Percentiles rank a stretch among this genome's conserved stretches.
phyloP scores from a whole-genome alignment of 1,284 basidiomycete species.

The Athelia sp. region DNA sequence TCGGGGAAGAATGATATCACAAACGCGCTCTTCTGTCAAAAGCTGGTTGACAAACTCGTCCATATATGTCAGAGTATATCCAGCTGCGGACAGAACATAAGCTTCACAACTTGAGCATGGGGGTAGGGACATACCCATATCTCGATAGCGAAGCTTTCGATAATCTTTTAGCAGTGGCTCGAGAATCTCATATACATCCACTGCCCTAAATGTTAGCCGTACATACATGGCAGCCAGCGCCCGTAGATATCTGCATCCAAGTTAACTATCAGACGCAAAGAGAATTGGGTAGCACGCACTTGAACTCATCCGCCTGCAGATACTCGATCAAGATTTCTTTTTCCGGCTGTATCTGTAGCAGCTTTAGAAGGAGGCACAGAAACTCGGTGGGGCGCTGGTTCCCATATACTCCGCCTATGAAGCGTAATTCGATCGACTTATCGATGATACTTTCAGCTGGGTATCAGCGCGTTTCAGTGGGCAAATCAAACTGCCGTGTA shows the following conservation, averaged over 20 bases:
- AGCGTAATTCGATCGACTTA: slow-evolving; percentile 78
- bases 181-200: slow-evolving; percentile 89
- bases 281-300: slow-evolving; percentile 52
- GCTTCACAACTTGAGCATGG: neutral
- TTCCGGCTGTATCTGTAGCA: slow-evolving; percentile 96
- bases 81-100: slow-evolving; percentile 47
- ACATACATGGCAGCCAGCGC: slow-evolving; percentile 94
- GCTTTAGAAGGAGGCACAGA: slow-evolving; percentile 86
- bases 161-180: slow-evolving; percentile 95
- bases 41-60: slow-evolving; percentile 91
- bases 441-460: slow-evolving; percentile 91
- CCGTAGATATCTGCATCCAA: slow-evolving; percentile 72
- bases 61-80: slow-evolving; percentile 81
- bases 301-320: slow-evolving; percentile 93
- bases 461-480: neutral
- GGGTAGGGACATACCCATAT: slow-evolving; percentile 56
- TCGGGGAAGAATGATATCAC: slow-evolving; percentile 94
- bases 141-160: slow-evolving; percentile 79
- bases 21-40: slow-evolving; percentile 87
- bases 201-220: slow-evolving; percentile 87
- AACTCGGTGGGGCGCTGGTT: slow-evolving; percentile 93
- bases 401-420: slow-evolving; percentile 90
- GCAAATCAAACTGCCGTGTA: neutral
- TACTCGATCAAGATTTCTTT: slow-evolving; percentile 96
- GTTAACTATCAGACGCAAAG: neutral